phyloP scores from a whole-genome alignment of 192 early-diverging fungal species.

The Phlyctochytrium planicorne region DNA sequence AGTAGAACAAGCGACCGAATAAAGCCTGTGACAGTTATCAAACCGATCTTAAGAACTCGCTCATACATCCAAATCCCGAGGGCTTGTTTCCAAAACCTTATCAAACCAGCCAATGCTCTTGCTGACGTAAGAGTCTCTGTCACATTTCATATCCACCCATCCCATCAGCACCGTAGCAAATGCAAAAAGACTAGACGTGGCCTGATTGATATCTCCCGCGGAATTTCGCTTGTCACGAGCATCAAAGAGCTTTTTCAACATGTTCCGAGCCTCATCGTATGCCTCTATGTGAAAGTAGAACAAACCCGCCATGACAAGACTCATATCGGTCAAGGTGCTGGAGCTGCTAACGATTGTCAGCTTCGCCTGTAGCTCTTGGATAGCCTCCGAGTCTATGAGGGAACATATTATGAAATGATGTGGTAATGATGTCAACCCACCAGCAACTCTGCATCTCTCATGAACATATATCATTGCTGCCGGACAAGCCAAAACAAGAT shows the following conservation, averaged over 20 bases:
- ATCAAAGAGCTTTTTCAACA: too few relatives aligned
- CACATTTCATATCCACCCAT: slow-evolving; percentile 44
- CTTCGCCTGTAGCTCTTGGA: slow-evolving; percentile 51
- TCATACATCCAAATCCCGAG: slow-evolving; percentile 45
- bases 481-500: slow-evolving; percentile 39
- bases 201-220: not conserved
- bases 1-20: slow-evolving; percentile 37
- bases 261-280: slow-evolving; percentile 23
- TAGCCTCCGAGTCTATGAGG: slow-evolving; percentile 45
- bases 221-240: too few relatives aligned
- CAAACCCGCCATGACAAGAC: slow-evolving; percentile 32
- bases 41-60: slow-evolving; percentile 7
- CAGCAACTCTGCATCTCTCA: slow-evolving; percentile 44
- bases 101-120: slow-evolving; percentile 52
- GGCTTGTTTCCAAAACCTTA: slow-evolving; percentile 41
- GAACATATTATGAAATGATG: slow-evolving; percentile 4
- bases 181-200: too few relatives aligned
- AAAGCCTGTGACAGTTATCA: slow-evolving; percentile 40
- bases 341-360: slow-evolving; percentile 38
- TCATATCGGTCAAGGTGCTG: slow-evolving; percentile 19
- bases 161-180: slow-evolving; percentile 37
- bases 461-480: slow-evolving; percentile 53
- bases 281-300: slow-evolving; percentile 38
- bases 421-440: slow-evolving; percentile 17
- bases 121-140: slow-evolving; percentile 15